Percentiles rank a stretch among this genome's conserved stretches.
Evolutionary conservation across 2,329 filamentous ascomycete genomes (phyloP).

Genomic region (Neoscytalidium dimidiatum): DNA sequence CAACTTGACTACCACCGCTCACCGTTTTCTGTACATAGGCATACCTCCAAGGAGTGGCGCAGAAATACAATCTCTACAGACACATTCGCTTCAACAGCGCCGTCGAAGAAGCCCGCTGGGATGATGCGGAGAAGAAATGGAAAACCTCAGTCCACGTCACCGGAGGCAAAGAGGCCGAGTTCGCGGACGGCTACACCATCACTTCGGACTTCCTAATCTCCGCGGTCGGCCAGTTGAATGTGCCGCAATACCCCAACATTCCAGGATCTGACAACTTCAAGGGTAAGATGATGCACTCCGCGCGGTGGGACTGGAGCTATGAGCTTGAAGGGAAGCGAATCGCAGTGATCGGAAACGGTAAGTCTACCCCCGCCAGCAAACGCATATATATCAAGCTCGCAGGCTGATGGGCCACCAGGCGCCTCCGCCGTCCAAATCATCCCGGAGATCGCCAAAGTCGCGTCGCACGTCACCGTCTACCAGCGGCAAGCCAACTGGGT

Average conservation of each 20-base stretch:
- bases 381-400: not conserved
- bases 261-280: conserved; percentile 50
- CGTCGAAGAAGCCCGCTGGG: conserved; percentile 57
- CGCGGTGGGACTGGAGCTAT: conserved; percentile 63
- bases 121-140: conserved; percentile 56
- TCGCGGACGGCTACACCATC: conserved; percentile 53
- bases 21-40: conserved; percentile 29
- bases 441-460: conserved; percentile 56
- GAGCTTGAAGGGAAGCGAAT: conserved; percentile 56
- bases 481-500: conserved; percentile 63
- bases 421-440: conserved; percentile 62
- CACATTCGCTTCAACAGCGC: conserved; percentile 60
- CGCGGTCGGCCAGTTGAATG: conserved; percentile 61
- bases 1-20: not conserved
- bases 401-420: conserved; percentile 33
- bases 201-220: conserved; percentile 59
- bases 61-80: conserved; percentile 56
- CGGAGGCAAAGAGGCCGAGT: conserved; percentile 58
- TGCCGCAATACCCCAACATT: conserved; percentile 53
- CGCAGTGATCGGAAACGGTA: conserved; percentile 59
- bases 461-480: conserved; percentile 54
- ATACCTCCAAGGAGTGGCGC: conserved; percentile 56
- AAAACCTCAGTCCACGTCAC: conserved; percentile 50
- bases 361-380: not conserved
- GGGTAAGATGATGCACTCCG: conserved; percentile 59